Evolutionary conservation across 139 green algal species (phyloP).

Genomic region (Chlorella sp.): DNA sequence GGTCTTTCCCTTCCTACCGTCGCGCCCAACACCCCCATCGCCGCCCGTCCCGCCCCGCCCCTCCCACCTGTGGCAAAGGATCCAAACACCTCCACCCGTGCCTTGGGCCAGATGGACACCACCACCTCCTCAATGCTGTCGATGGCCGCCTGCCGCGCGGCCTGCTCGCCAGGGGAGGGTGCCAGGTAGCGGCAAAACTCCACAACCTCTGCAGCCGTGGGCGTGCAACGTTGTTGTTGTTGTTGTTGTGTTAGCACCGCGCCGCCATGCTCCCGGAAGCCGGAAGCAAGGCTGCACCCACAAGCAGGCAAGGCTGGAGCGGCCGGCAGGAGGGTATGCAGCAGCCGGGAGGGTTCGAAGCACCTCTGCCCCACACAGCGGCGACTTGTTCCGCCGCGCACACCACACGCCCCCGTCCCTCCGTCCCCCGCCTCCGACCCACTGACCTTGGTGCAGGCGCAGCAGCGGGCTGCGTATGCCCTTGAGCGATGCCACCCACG

Average conservation of each 20-base stretch:
- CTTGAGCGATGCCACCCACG: constrained; percentile 33
- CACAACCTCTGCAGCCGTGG: constrained; percentile 71
- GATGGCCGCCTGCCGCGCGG: constrained; percentile 56
- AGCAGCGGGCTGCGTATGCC: constrained; percentile 59
- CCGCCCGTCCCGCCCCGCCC: too few species aligned
- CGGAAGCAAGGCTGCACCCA: too few species aligned
- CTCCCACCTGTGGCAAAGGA: constrained; percentile 78
- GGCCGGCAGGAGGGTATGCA: too few species aligned
- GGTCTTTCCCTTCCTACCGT: too few species aligned
- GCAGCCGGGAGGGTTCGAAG: too few species aligned
- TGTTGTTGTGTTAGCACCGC: too few species aligned
- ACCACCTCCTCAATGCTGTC: constrained; percentile 65
- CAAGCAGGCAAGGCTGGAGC: background rate
- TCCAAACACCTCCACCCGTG: constrained; percentile 77
- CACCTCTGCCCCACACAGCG: too few species aligned
- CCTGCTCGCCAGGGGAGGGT: constrained; percentile 71
- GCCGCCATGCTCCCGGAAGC: too few species aligned
- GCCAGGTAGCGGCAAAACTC: constrained; percentile 77
- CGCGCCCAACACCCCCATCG: background rate
- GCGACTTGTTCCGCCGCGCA: too few species aligned
- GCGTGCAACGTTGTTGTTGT: background rate
- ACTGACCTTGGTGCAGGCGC: constrained; percentile 66
- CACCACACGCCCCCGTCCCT: background rate
- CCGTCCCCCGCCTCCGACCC: background rate
- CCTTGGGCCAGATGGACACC: constrained; percentile 71